Conservation (phyloP, 371 early-diverging fungal genomes). For the Mucor piriformis region DNA sequence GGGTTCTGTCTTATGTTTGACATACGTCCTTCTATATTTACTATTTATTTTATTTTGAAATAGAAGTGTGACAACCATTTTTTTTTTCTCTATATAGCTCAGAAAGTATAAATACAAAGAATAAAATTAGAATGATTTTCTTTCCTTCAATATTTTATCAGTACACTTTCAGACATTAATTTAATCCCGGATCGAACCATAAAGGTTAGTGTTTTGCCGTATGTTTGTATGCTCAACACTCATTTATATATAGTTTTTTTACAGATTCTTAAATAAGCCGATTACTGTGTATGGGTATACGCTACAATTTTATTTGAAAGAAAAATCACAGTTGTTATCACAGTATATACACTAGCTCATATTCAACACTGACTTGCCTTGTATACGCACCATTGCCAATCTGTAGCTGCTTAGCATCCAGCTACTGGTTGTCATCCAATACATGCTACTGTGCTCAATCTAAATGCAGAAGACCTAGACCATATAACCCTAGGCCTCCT, state of each 20-base stretch:
- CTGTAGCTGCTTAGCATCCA: not conserved
- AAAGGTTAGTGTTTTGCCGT: not conserved
- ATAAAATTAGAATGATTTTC: not conserved
- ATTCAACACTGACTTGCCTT: not conserved
- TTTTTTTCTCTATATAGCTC: conserved; percentile 6
- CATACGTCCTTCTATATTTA: conserved; percentile 1
- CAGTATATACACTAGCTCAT: not conserved
- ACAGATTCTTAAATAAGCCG: not conserved
- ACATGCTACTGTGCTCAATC: not conserved
- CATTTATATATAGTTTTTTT: not conserved
- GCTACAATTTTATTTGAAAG: not conserved
- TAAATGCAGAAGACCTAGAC: conserved; percentile 22
- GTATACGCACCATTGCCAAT: not conserved
- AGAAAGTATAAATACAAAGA: conserved; percentile 2
- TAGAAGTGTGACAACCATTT: conserved; percentile 9
- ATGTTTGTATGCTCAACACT: not conserved
- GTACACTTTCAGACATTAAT: not conserved
- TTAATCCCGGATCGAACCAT: not conserved
- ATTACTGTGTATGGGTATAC: not conserved
- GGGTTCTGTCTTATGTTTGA: conserved; percentile 11
- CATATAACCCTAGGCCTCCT: conserved; percentile 18
- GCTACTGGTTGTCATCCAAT: not conserved
- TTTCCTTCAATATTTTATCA: conserved; percentile 3
- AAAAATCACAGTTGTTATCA: not conserved
- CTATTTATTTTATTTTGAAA: conserved; percentile 6